Conservation (phyloP, 2,329 filamentous ascomycete genomes). For the Blumeriella jaapii region DNA sequence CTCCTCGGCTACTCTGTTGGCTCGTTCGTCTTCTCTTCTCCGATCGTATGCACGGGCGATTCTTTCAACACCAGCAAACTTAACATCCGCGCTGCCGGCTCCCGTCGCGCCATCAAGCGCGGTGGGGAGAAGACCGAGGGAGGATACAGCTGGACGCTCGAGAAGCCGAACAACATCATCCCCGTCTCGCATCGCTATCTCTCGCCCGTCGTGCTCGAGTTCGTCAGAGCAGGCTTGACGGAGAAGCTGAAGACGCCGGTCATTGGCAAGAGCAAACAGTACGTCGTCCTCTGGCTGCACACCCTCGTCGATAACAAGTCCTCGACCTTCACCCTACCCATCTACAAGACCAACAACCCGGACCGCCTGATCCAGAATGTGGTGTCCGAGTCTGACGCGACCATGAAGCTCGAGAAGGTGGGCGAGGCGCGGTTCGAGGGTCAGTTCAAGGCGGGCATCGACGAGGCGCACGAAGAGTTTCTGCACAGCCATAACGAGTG, state of each 20-base stretch:
- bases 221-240: conserved; percentile 4
- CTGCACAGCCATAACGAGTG: conserved; percentile 9
- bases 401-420: conserved; percentile 10
- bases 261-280: conserved; percentile 12
- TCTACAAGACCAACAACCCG: conserved; percentile 13
- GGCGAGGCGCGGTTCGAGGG: conserved; percentile 10
- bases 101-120: conserved; percentile 9
- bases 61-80: conserved; percentile 10
- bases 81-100: conserved; percentile 9
- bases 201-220: conserved; percentile 10
- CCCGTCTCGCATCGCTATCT: conserved; percentile 13
- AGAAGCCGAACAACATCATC: conserved; percentile 6
- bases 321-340: conserved; percentile 8
- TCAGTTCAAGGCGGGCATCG: conserved; percentile 11
- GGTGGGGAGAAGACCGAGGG: conserved; percentile 4
- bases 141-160: conserved; percentile 5
- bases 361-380: conserved; percentile 12
- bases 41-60: conserved; percentile 10
- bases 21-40: conserved; percentile 11
- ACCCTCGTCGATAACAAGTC: conserved; percentile 12
- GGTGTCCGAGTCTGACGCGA: conserved; percentile 8
- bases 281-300: conserved; percentile 13
- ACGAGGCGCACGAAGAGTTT: conserved; percentile 12
- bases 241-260: conserved; percentile 10
- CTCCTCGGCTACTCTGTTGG: conserved; percentile 12